phyloP scores from a whole-genome alignment of 345 rosid genomes.

The Adansonia digitata region DNA sequence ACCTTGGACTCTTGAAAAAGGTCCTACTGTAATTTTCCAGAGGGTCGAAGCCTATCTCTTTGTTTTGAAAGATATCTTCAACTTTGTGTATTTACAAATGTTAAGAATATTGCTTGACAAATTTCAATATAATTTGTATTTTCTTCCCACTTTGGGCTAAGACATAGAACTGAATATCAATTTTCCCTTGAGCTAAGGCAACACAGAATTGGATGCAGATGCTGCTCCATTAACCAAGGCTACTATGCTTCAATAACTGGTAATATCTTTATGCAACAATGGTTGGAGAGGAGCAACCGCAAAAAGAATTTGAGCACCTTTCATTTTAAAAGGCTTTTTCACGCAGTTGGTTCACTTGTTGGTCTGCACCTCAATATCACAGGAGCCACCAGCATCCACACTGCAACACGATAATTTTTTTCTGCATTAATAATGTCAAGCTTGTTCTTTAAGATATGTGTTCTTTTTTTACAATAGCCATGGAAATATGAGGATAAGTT shows the following conservation, averaged over 20 bases:
- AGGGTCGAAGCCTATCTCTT: neutral
- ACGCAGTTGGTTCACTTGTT: slow-evolving; percentile 32
- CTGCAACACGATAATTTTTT: slow-evolving; percentile 30
- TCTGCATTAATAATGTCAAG: too few species aligned
- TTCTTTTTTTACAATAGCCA: neutral
- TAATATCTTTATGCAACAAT: slow-evolving; percentile 3
- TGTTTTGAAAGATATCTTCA: neutral
- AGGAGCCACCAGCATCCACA: slow-evolving; percentile 92
- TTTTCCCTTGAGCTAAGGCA: neutral
- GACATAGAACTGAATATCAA: neutral
- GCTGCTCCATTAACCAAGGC: neutral
- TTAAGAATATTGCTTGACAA: neutral
- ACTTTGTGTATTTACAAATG: neutral
- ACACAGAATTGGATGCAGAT: neutral
- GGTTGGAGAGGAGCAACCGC: neutral
- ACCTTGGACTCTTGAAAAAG: too few species aligned
- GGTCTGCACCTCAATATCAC: slow-evolving; percentile 49
- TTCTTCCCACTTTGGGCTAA: neutral
- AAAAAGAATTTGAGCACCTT: neutral
- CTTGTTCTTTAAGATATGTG: neutral
- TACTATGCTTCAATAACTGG: neutral
- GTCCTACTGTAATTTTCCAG: neutral
- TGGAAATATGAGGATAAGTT: neutral
- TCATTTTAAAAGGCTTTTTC: neutral
- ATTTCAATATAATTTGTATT: slow-evolving; percentile 1